Evolutionary conservation across 2,329 filamentous ascomycete species (phyloP).

Genomic region (Piedraia hortae): DNA sequence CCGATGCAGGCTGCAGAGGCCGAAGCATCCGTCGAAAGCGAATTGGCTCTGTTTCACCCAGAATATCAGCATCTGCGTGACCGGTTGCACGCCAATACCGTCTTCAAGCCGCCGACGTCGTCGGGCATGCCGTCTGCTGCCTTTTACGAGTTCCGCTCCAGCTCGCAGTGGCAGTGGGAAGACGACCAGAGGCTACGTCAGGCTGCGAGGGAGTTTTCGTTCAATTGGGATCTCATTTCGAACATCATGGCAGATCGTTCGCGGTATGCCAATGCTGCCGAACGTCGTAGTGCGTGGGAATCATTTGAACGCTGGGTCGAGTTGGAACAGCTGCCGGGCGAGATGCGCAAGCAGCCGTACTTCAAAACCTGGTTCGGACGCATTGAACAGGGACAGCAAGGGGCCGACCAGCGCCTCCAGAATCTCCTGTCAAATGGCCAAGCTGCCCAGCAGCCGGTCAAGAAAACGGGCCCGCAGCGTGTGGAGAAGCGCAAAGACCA

Average conservation of each 20-base stretch:
- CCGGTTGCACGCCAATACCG: constrained; percentile 66
- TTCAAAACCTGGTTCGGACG: constrained; percentile 49
- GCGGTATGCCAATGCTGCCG: constrained; percentile 55
- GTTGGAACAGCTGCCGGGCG: constrained; percentile 65
- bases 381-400: constrained; percentile 33
- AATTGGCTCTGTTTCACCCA: constrained; percentile 61
- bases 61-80: constrained; percentile 78
- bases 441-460: constrained; percentile 26
- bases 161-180: constrained; percentile 71
- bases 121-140: constrained; percentile 67
- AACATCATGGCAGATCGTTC: constrained; percentile 50
- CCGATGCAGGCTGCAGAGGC: constrained; percentile 37
- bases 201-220: constrained; percentile 74
- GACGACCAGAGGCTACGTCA: constrained; percentile 76
- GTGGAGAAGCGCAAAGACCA: constrained; percentile 72
- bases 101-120: constrained; percentile 79
- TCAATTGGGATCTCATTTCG: constrained; percentile 92
- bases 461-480: constrained; percentile 51
- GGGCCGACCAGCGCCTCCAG: constrained; percentile 29
- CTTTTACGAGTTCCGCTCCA: constrained; percentile 67
- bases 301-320: constrained; percentile 95
- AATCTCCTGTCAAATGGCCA: constrained; percentile 21
- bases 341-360: constrained; percentile 88
- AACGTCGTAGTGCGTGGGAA: constrained; percentile 87
- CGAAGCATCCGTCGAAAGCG: constrained; percentile 25